These are phyloP conservation scores for Chlamydomonas eustigma DNA, from an alignment of 139 green algal genomes.

Conservation along the genomic window DNA sequence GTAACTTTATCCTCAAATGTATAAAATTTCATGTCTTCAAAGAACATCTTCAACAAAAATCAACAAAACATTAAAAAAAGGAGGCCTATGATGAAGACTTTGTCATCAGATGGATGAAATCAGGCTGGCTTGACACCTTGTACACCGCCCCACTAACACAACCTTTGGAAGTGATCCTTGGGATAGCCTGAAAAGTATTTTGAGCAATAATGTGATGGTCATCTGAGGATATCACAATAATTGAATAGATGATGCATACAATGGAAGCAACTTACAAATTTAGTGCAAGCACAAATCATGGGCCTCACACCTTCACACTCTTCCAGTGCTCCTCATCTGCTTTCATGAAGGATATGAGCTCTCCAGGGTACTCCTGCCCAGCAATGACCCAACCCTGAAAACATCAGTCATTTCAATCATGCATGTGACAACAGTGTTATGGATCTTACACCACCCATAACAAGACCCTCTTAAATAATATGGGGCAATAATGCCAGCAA, in stretches of 20 bases:
- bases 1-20: too few relatives aligned
- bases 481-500: too few relatives aligned
- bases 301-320: conserved; percentile 33
- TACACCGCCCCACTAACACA: conserved; percentile 59
- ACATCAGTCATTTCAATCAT: neutral
- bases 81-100: too few relatives aligned
- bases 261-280: too few relatives aligned
- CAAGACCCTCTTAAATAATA: neutral
- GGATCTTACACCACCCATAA: neutral
- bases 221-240: too few relatives aligned
- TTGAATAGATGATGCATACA: too few relatives aligned
- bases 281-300: too few relatives aligned
- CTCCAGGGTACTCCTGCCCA: conserved; percentile 46
- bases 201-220: too few relatives aligned
- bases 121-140: conserved; percentile 34
- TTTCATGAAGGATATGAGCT: conserved; percentile 46
- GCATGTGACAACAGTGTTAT: conserved; percentile 4
- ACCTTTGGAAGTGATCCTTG: conserved; percentile 51
- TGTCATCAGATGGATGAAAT: conserved; percentile 15
- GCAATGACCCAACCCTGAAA: conserved; percentile 55
- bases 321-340: conserved; percentile 38
- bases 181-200: conserved; percentile 62
- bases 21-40: too few relatives aligned
- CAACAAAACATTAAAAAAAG: too few relatives aligned
- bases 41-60: too few relatives aligned